Percentiles rank a stretch among this genome's conserved stretches.
phyloP scores from a whole-genome alignment of 176 grass and related monocot species.

The Juncus effusus region DNA sequence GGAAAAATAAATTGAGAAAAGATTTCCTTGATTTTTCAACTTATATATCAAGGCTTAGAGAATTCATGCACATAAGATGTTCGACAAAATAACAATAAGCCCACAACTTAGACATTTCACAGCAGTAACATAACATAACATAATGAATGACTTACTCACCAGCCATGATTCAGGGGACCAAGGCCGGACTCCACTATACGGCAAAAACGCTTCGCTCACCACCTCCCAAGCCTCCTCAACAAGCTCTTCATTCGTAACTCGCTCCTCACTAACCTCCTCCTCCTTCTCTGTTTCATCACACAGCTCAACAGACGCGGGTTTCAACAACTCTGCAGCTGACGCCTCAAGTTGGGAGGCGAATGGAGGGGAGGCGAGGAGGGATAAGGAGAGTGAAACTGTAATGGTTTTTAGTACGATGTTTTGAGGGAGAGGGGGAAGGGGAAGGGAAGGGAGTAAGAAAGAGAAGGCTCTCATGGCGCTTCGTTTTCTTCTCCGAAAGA shows the following conservation, averaged over 20 bases:
- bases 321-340: background rate
- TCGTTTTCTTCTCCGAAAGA: background rate
- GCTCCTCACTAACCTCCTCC: conserved; percentile 33
- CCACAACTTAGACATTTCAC: background rate
- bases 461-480: conserved; percentile 15
- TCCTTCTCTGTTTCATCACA: conserved; percentile 16
- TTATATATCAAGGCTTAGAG: background rate
- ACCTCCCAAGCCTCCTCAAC: conserved; percentile 97
- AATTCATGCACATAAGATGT: background rate
- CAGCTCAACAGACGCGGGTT: conserved; percentile 18
- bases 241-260: conserved; percentile 68
- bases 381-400: conserved; percentile 54
- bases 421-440: background rate
- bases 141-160: conserved; percentile 15
- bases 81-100: background rate
- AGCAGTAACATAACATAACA: background rate
- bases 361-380: conserved; percentile 30
- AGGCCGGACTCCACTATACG: conserved; percentile 44
- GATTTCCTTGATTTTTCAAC: background rate
- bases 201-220: conserved; percentile 74
- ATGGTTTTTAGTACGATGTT: conserved; percentile 47
- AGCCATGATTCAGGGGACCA: conserved; percentile 86
- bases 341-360: conserved; percentile 11
- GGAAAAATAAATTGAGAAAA: background rate
- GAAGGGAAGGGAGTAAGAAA: conserved; percentile 28